A percentile compares a stretch with the other conserved stretches of the same genome.
Conservation (phyloP, 176 grass and related monocot genomes). For the Carex kokanica region DNA sequence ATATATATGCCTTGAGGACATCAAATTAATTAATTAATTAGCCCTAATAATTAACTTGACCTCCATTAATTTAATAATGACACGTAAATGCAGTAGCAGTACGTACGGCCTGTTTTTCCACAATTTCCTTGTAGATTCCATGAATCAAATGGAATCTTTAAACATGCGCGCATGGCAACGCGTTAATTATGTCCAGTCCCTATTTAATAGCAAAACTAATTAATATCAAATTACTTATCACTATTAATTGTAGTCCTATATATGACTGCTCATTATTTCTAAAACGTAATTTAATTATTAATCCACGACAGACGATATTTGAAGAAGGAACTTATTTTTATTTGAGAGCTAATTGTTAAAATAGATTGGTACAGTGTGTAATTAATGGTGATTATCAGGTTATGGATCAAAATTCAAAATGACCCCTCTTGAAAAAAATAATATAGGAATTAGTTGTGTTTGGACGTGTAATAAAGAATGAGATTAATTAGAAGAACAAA, state of each 20-base stretch:
- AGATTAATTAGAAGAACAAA: neutral
- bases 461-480: neutral
- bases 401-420: too few relatives aligned
- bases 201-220: constrained; percentile 9
- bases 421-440: too few relatives aligned
- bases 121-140: too few relatives aligned
- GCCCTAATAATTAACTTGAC: neutral
- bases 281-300: neutral
- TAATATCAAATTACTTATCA: neutral
- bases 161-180: neutral
- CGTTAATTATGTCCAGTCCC: neutral
- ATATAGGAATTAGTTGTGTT: neutral
- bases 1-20: neutral
- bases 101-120: too few relatives aligned
- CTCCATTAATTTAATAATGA: neutral
- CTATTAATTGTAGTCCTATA: too few relatives aligned
- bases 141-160: too few relatives aligned
- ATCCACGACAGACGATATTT: neutral
- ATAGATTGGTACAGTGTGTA: neutral
- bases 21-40: constrained; percentile 3
- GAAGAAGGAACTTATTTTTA: neutral
- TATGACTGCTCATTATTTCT: neutral
- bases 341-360: neutral
- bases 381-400: neutral
- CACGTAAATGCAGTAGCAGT: neutral